phyloP scores from a whole-genome alignment of 148 eudicot genomes.

The Rhododendron ferrugineum region DNA sequence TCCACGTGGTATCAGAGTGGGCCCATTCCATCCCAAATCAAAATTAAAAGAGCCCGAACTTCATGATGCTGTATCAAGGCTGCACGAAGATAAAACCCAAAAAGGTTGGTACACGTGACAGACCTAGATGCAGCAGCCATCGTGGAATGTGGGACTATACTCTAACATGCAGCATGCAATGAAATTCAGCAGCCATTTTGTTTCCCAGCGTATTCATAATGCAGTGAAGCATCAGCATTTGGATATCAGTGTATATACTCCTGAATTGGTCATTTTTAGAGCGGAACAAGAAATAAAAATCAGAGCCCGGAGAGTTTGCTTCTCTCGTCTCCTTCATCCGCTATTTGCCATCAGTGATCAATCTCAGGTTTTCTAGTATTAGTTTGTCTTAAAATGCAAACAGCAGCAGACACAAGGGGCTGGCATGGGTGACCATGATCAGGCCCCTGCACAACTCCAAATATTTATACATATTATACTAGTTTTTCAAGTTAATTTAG shows the following conservation, averaged over 20 bases:
- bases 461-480: background rate
- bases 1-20: background rate
- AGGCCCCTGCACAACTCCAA: background rate
- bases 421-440: background rate
- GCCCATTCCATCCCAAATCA: background rate
- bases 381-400: background rate
- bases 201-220: background rate
- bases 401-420: background rate
- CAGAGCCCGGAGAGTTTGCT: background rate
- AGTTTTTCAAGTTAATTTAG: background rate
- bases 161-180: background rate
- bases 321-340: background rate
- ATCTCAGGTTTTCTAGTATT: background rate
- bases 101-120: background rate
- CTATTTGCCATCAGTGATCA: background rate
- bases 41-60: background rate
- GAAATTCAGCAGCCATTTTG: background rate
- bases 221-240: background rate
- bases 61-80: background rate
- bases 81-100: background rate
- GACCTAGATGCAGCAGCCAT: background rate
- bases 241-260: background rate
- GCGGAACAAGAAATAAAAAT: background rate
- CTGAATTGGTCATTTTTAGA: background rate
- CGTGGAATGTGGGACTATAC: background rate